Percentiles rank a stretch among this genome's conserved stretches.
Evolutionary conservation across 306 rosid species (phyloP).

Genomic region (Boehmeria nivea): DNA sequence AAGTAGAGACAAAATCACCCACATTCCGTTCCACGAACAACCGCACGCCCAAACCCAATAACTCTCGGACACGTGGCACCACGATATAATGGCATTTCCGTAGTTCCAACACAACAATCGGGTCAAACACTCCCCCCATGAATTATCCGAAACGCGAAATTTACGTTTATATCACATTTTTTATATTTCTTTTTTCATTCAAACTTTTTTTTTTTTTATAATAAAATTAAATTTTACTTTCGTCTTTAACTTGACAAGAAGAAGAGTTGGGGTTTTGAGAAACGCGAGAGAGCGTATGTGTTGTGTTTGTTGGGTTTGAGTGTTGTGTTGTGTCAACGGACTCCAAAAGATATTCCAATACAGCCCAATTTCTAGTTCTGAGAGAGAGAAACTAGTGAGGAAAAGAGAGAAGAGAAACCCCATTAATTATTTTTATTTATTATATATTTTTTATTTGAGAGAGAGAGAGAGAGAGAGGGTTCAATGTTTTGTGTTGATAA

Average conservation of each 20-base stretch:
- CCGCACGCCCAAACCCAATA: not conserved
- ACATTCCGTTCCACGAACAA: not conserved
- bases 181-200: no score
- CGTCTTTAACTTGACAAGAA: constrained; percentile 22
- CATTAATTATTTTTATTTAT: no score
- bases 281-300: not conserved
- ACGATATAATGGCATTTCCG: constrained; percentile 4
- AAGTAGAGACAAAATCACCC: constrained; percentile 9
- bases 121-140: constrained; percentile 1
- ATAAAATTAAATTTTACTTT: no score
- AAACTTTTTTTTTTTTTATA: not conserved
- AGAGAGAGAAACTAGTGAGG: constrained; percentile 12
- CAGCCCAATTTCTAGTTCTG: constrained; percentile 26
- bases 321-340: constrained; percentile 52
- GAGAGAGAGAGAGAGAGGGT: no score
- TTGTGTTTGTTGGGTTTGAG: not conserved
- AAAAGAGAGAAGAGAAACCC: no score
- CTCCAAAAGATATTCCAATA: constrained; percentile 44
- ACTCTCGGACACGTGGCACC: no score
- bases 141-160: constrained; percentile 4
- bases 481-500: no score
- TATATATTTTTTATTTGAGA: no score
- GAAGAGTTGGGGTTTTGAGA: not conserved
- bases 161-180: not conserved
- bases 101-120: constrained; percentile 1